phyloP scores from a whole-genome alignment of 805 yeast species.

The Metschnikowia lachancei region DNA sequence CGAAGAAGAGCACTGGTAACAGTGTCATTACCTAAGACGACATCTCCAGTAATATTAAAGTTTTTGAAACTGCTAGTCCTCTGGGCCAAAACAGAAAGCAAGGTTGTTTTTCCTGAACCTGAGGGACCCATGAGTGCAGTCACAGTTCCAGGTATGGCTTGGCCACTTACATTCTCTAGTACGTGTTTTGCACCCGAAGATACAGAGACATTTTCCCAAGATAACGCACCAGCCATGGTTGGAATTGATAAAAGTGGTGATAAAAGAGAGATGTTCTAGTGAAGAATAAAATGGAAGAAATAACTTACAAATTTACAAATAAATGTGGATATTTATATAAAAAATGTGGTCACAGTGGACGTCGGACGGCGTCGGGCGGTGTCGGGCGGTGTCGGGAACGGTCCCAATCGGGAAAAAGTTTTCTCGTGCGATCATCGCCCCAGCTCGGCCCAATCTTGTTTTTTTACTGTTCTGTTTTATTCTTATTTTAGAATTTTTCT shows the following conservation, averaged over 20 bases:
- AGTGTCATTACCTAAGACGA: slow-evolving; percentile 26
- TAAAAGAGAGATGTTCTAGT: background rate
- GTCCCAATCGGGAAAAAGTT: slow-evolving; percentile 5
- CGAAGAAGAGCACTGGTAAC: slow-evolving; percentile 15
- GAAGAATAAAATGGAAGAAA: background rate
- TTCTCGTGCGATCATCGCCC: background rate
- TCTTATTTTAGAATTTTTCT: no score
- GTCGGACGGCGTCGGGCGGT: slow-evolving; percentile 2
- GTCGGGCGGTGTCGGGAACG: slow-evolving; percentile 10
- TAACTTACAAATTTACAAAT: background rate
- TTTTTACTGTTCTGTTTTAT: no score
- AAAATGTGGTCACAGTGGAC: background rate
- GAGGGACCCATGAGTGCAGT: slow-evolving; percentile 86
- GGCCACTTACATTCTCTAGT: slow-evolving; percentile 12
- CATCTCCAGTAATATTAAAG: slow-evolving; percentile 41
- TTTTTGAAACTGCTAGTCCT: slow-evolving; percentile 42
- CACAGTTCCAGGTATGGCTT: slow-evolving; percentile 25
- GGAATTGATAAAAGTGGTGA: background rate
- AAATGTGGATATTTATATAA: slow-evolving; percentile 2
- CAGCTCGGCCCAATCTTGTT: no score
- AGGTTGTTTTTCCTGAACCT: slow-evolving; percentile 83
- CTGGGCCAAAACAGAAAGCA: slow-evolving; percentile 63
- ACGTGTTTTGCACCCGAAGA: slow-evolving; percentile 9
- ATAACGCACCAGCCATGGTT: slow-evolving; percentile 5
- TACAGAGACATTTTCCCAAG: slow-evolving; percentile 13